Conservation (phyloP, 2,329 filamentous ascomycete species). For the Phyllosticta citrichinensis region DNA sequence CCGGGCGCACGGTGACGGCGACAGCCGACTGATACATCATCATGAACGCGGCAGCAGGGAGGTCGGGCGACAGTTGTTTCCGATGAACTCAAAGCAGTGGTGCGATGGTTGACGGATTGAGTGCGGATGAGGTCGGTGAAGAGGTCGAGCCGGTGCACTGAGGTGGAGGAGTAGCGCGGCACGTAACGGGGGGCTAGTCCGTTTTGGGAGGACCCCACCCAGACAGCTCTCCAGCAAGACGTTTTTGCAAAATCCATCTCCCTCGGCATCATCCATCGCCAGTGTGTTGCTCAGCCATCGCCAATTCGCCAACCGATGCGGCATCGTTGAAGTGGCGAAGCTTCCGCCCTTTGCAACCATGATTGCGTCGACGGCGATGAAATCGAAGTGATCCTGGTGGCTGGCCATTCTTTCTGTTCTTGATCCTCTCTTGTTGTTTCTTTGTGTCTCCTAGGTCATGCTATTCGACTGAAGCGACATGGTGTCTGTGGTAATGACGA, state of each 20-base stretch:
- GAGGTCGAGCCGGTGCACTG: slow-evolving; percentile 11
- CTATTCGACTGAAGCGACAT: background rate
- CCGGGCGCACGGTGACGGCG: slow-evolving; percentile 18
- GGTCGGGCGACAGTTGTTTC: slow-evolving; percentile 7
- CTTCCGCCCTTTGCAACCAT: background rate
- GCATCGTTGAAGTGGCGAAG: background rate
- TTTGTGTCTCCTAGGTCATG: background rate
- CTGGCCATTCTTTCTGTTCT: background rate
- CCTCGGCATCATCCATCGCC: background rate
- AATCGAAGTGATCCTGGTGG: background rate
- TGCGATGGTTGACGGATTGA: slow-evolving; percentile 10
- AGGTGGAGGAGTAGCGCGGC: slow-evolving; percentile 20
- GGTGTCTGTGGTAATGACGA: background rate
- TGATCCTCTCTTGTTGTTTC: background rate
- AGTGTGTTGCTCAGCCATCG: background rate
- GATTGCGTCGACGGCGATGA: background rate
- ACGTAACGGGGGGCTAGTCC: slow-evolving; percentile 7
- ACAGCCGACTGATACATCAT: slow-evolving; percentile 1
- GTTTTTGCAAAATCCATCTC: background rate
- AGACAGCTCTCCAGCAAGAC: slow-evolving; percentile 10
- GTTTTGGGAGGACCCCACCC: slow-evolving; percentile 13
- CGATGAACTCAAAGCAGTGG: slow-evolving; percentile 4
- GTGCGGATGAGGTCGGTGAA: slow-evolving; percentile 15
- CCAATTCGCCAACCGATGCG: background rate
- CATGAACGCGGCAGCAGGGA: slow-evolving; percentile 8